A percentile compares a stretch with the other conserved stretches of the same genome.
Conservation (phyloP, 192 early-diverging fungal genomes). For the Linderina pennispora region DNA sequence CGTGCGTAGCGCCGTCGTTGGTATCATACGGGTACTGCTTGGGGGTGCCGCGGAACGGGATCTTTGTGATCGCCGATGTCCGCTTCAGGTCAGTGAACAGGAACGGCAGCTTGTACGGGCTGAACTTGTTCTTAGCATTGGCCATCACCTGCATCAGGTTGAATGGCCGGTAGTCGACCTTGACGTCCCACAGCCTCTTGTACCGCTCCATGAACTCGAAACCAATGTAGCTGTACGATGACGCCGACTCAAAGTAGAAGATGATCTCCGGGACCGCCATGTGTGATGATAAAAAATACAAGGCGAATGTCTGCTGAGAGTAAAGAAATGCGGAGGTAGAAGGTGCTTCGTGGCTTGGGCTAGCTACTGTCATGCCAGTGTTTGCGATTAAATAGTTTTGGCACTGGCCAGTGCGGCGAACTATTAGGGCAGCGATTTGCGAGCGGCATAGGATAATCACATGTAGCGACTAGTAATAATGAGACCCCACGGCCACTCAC, state of each 20-base stretch:
- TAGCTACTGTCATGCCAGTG: no score
- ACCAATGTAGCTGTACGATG: slow-evolving; percentile 38
- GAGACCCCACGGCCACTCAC: no score
- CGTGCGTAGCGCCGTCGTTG: slow-evolving; percentile 14
- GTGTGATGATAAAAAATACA: background rate
- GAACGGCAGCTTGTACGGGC: slow-evolving; percentile 26
- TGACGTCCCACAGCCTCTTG: slow-evolving; percentile 23
- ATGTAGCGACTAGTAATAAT: no score
- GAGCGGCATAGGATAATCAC: no score
- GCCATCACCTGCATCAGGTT: slow-evolving; percentile 20
- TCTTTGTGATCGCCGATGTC: slow-evolving; percentile 25
- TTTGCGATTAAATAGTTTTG: no score
- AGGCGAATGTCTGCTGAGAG: background rate
- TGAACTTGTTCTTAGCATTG: slow-evolving; percentile 26
- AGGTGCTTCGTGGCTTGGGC: no score
- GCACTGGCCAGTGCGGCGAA: no score
- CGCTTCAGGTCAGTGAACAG: slow-evolving; percentile 24
- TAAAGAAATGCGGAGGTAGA: background rate
- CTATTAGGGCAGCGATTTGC: no score
- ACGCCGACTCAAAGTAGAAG: slow-evolving; percentile 38
- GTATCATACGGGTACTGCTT: slow-evolving; percentile 30
- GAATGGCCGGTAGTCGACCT: slow-evolving; percentile 38
- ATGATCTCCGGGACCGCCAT: slow-evolving; percentile 3
- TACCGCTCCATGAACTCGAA: slow-evolving; percentile 46
- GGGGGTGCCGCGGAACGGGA: slow-evolving; percentile 34